phyloP scores from a whole-genome alignment of 1,284 basidiomycete genomes.

The Cutaneotrichosporon spelunceum region DNA sequence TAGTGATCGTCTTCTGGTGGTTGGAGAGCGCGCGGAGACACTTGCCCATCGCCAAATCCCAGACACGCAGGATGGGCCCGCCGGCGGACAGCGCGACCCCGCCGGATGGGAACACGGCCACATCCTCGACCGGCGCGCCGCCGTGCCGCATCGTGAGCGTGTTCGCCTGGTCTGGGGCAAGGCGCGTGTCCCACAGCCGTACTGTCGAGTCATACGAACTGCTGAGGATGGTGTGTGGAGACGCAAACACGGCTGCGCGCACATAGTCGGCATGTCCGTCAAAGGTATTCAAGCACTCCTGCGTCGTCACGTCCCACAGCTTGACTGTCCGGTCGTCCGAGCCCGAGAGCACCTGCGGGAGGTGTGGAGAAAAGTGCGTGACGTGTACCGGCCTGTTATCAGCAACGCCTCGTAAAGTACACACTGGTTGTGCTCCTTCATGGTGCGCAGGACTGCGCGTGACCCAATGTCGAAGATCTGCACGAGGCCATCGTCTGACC shows the following conservation, averaged over 20 bases:
- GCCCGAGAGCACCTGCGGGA: slow-evolving; percentile 84
- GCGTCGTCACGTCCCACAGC: slow-evolving; percentile 93
- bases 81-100: slow-evolving; percentile 81
- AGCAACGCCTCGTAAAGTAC: slow-evolving; percentile 39
- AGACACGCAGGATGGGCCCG: slow-evolving; percentile 88
- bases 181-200: slow-evolving; percentile 78
- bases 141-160: slow-evolving; percentile 74
- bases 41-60: slow-evolving; percentile 90
- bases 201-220: slow-evolving; percentile 94
- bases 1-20: slow-evolving; percentile 96
- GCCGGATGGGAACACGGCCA: slow-evolving; percentile 87
- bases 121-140: slow-evolving; percentile 79
- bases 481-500: slow-evolving; percentile 88
- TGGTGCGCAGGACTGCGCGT: slow-evolving; percentile 85
- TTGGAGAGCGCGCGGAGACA: slow-evolving; percentile 87
- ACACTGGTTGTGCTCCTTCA: slow-evolving; percentile 91
- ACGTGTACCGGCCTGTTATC: slow-evolving; percentile 74
- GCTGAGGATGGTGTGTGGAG: slow-evolving; percentile 80
- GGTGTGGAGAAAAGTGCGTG: slow-evolving; percentile 80
- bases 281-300: slow-evolving; percentile 74
- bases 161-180: slow-evolving; percentile 34
- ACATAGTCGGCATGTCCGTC: slow-evolving; percentile 90
- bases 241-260: slow-evolving; percentile 81
- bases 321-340: slow-evolving; percentile 94
- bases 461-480: slow-evolving; percentile 97